Percentiles rank a stretch among this genome's conserved stretches.
Evolutionary conservation across 2,329 filamentous ascomycete species (phyloP).

Genomic region (Exophiala lecanii-corni): DNA sequence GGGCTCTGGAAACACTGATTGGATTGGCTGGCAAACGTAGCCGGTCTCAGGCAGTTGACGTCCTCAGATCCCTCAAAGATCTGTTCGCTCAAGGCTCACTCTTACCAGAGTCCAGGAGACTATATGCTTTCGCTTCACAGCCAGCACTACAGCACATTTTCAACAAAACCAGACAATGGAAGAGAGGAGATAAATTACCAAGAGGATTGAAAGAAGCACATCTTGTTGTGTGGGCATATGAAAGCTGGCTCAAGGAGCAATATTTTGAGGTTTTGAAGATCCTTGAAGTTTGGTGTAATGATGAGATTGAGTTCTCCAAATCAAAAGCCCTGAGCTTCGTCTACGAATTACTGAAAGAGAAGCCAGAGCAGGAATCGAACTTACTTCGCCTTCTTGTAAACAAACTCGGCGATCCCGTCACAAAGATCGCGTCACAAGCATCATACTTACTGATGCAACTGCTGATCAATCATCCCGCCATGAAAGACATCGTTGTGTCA

Average conservation of each 20-base stretch:
- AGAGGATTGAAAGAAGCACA: conserved; percentile 69
- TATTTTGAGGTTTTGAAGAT: conserved; percentile 93
- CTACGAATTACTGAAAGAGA: conserved; percentile 86
- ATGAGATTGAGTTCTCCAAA: conserved; percentile 91
- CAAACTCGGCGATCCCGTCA: conserved; percentile 91
- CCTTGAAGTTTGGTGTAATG: conserved; percentile 86
- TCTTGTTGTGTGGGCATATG: conserved; percentile 82
- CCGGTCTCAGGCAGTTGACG: conserved; percentile 84
- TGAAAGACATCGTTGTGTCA: conserved; percentile 84
- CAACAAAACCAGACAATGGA: conserved; percentile 57
- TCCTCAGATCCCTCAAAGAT: conserved; percentile 91
- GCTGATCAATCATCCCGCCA: conserved; percentile 80
- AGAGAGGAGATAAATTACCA: conserved; percentile 64
- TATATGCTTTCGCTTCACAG: conserved; percentile 75
- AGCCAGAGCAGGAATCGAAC: conserved; percentile 96
- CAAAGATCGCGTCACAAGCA: conserved; percentile 89
- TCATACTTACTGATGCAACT: conserved; percentile 93
- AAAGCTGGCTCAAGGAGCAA: conserved; percentile 89
- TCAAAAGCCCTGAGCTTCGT: conserved; percentile 85
- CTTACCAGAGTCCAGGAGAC: conserved; percentile 73
- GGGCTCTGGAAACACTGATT: conserved; percentile 80
- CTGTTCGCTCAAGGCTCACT: conserved; percentile 84
- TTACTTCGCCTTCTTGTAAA: conserved; percentile 86
- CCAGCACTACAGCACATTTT: conserved; percentile 64
- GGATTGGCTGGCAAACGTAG: conserved; percentile 86